A percentile compares a stretch with the other conserved stretches of the same genome.
Evolutionary conservation across 129 eudicot species (phyloP).

Genomic region (Oenanthe sinensis): DNA sequence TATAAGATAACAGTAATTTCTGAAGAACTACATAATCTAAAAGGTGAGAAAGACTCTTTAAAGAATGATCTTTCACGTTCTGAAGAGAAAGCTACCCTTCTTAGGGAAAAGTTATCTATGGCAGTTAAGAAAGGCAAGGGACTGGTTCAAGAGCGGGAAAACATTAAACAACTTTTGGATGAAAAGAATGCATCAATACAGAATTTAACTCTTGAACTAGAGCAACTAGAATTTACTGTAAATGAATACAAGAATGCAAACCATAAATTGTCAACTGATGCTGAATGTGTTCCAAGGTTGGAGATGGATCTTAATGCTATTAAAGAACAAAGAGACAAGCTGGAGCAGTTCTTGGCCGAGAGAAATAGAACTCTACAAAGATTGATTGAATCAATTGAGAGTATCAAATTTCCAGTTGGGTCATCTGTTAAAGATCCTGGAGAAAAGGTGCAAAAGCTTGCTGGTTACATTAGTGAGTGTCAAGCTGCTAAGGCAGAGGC

Average conservation of each 20-base stretch:
- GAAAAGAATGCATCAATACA: slow-evolving; percentile 76
- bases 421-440: slow-evolving; percentile 41
- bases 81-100: slow-evolving; percentile 61
- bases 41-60: slow-evolving; percentile 43
- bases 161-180: slow-evolving; percentile 47
- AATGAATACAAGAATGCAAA: slow-evolving; percentile 44
- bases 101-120: slow-evolving; percentile 87
- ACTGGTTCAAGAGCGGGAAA: slow-evolving; percentile 89
- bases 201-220: slow-evolving; percentile 44
- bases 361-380: slow-evolving; percentile 49
- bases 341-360: slow-evolving; percentile 58
- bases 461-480: slow-evolving; percentile 42
- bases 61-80: slow-evolving; percentile 50
- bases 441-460: slow-evolving; percentile 70
- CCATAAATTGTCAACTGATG: slow-evolving; percentile 34
- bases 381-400: slow-evolving; percentile 51
- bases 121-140: slow-evolving; percentile 98
- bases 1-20: slow-evolving; percentile 32
- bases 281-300: slow-evolving; percentile 38
- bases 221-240: slow-evolving; percentile 35
- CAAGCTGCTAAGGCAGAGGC: slow-evolving; percentile 37
- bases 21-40: slow-evolving; percentile 39
- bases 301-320: slow-evolving; percentile 42
- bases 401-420: slow-evolving; percentile 40
- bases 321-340: slow-evolving; percentile 51